Percentiles rank a stretch among this genome's conserved stretches.
phyloP scores from a whole-genome alignment of 805 yeast genomes.

The Ogataea ramenticola region DNA sequence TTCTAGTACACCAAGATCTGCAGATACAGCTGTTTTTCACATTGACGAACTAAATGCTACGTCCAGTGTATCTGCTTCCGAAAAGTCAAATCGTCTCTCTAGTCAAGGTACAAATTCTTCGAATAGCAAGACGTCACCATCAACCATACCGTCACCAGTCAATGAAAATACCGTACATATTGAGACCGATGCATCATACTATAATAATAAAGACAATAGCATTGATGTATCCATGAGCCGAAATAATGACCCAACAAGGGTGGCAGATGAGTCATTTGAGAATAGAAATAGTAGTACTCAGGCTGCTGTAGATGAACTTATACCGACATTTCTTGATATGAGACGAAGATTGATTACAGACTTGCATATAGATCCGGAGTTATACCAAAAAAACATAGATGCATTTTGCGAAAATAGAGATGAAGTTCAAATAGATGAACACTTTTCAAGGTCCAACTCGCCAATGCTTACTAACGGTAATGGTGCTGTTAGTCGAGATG shows the following conservation, averaged over 20 bases:
- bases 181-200: no score
- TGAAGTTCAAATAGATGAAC: neutral
- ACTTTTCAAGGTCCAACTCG: neutral
- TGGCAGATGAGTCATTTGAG: neutral
- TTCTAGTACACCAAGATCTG: neutral
- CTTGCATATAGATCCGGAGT: constrained; percentile 31
- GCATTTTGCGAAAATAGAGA: constrained; percentile 2
- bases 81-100: neutral
- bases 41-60: no score
- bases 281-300: neutral
- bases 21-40: neutral
- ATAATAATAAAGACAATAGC: no score
- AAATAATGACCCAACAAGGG: neutral
- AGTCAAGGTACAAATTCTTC: neutral
- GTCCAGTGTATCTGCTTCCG: neutral
- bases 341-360: constrained; percentile 35
- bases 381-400: constrained; percentile 7
- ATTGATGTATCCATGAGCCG: no score
- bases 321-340: constrained; percentile 10
- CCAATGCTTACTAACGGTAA: neutral
- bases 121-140: no score
- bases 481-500: neutral
- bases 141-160: no score
- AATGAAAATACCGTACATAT: no score
- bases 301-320: neutral